Evolutionary conservation across 1,284 basidiomycete genomes (phyloP), one percentile per base, ranked within the genome.

Genomic region (Phaffia rhodozyma): DNA sequence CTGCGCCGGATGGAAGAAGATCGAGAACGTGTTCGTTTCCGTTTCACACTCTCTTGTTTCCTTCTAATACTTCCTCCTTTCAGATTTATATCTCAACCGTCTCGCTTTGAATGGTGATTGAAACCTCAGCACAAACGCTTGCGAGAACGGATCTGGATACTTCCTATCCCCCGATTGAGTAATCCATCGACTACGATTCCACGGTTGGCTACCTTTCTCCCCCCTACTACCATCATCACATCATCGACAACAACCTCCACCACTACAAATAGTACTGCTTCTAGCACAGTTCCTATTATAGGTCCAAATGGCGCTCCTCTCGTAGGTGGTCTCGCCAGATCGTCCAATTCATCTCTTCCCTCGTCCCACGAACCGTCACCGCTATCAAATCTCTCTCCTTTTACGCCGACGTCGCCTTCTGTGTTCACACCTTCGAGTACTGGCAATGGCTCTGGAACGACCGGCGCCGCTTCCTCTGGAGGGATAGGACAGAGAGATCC

Each of bases 1-100:
- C 82, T 91, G 67, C 84, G 87, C 55, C 84, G 91, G 4, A 94
- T 97, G 67, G 92, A 97, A 73, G 92, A 94, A 71, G 93, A 97
- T 74, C 81, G 92, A 1, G 92, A 97, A 73, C 82, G 93, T 43
- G 79, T 79, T 52, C 62, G 76, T 67, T 25, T 3, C 34, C 59
- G 25, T 43, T 3, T 38, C 59, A 29, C 16, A 5, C 29, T 48
- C 53, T 48, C 53, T 16, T 54, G 53, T 3, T 27, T 18, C 20
- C 30, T 20, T 7, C 16, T 38, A 7, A 25, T 9, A 2, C 49
- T 18, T 6, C 21, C 25, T 25, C 20, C 23, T 54, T 25, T 27
- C 9, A 1, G 21, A 27, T 18, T n/a, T 18, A n/a, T 21, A 21
- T 3, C 50, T 55, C 38, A 18, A 32, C 55, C 61, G 48, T 59